phyloP scores from a whole-genome alignment of 371 early-diverging fungal species.

The Circinella umbellata region DNA sequence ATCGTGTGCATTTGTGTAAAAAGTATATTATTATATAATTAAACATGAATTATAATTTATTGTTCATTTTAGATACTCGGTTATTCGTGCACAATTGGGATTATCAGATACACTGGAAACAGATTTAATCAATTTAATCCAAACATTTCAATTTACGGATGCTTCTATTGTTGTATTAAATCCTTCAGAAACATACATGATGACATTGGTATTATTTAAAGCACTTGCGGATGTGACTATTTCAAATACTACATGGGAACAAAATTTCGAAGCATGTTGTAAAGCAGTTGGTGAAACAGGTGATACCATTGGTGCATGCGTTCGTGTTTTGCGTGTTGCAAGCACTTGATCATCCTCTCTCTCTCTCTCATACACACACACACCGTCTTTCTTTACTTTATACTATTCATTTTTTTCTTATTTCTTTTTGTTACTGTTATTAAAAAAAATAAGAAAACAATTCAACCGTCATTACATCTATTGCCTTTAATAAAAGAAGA shows the following conservation, averaged over 20 bases:
- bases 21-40: not conserved
- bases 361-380: too few species aligned
- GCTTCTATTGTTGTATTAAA: slow-evolving; percentile 46
- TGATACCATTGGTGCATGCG: slow-evolving; percentile 51
- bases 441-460: too few species aligned
- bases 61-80: slow-evolving; percentile 30
- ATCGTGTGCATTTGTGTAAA: not conserved
- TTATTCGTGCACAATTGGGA: slow-evolving; percentile 42
- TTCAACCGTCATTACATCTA: too few species aligned
- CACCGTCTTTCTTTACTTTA: too few species aligned
- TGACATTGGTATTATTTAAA: slow-evolving; percentile 49
- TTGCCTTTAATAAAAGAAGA: too few species aligned
- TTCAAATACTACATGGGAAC: slow-evolving; percentile 23
- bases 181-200: slow-evolving; percentile 50
- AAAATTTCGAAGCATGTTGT: slow-evolving; percentile 42
- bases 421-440: not conserved
- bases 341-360: slow-evolving; percentile 26
- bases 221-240: slow-evolving; percentile 32
- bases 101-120: slow-evolving; percentile 39
- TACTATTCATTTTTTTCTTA: not conserved
- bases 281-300: slow-evolving; percentile 34
- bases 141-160: slow-evolving; percentile 50
- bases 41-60: not conserved
- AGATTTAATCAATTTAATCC: slow-evolving; percentile 50
- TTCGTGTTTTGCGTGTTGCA: slow-evolving; percentile 46